Evolutionary conservation across 441 rosid species (phyloP).

Genomic region (Syzygium syzygioides): DNA sequence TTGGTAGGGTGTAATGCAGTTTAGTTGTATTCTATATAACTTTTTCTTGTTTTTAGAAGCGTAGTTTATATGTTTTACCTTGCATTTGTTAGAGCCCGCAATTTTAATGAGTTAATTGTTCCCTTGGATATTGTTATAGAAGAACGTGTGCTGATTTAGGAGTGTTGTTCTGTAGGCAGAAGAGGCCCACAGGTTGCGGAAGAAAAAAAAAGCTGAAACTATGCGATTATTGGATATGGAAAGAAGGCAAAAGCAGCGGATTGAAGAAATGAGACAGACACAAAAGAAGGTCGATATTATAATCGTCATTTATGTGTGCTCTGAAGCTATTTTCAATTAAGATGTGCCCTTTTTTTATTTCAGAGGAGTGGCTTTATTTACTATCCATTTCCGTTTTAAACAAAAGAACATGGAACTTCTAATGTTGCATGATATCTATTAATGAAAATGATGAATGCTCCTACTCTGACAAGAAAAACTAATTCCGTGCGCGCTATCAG

Average conservation of each 20-base stretch:
- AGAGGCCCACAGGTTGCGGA: slow-evolving; percentile 63
- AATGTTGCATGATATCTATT: background rate
- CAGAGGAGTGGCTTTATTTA: background rate
- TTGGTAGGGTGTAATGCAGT: background rate
- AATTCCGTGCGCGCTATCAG: background rate
- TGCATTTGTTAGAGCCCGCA: background rate
- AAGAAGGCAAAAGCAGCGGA: slow-evolving; percentile 78
- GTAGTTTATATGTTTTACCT: background rate
- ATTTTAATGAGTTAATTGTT: background rate
- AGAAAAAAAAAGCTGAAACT: slow-evolving; percentile 58
- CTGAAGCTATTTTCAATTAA: background rate
- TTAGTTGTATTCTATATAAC: background rate
- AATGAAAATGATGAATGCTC: background rate
- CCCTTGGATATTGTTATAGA: background rate
- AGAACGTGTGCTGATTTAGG: background rate
- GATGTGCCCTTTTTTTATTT: background rate
- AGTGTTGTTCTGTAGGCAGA: slow-evolving; percentile 42
- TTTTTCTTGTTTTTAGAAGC: background rate
- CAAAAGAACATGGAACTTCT: background rate
- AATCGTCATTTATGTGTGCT: background rate
- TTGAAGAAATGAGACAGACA: slow-evolving; percentile 81
- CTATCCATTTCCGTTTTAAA: background rate
- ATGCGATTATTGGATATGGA: slow-evolving; percentile 63
- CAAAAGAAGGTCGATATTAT: slow-evolving; percentile 61
- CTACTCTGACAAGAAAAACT: background rate